Evolutionary conservation across 192 early-diverging fungal genomes (phyloP).

Genomic region (Coemansia aciculifera): DNA sequence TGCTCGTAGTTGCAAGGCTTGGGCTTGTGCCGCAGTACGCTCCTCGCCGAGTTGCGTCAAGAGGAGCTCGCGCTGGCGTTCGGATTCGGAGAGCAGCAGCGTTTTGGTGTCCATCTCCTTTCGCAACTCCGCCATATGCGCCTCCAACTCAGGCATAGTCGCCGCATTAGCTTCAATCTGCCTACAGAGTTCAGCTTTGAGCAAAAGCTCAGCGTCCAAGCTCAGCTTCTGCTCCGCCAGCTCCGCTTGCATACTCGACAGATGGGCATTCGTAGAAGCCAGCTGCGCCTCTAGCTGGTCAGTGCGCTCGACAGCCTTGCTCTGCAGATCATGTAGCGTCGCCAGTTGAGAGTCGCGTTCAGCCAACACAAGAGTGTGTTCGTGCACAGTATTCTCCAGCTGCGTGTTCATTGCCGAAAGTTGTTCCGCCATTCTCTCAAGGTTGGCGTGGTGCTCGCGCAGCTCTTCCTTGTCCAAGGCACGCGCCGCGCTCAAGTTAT

Average conservation of each 20-base stretch:
- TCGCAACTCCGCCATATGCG: conserved; percentile 9
- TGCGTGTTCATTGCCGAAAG: background rate
- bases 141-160: conserved; percentile 3
- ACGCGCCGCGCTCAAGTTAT: background rate
- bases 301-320: background rate
- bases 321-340: background rate
- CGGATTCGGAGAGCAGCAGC: background rate
- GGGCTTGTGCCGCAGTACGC: background rate
- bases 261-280: background rate
- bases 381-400: background rate
- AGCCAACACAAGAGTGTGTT: background rate
- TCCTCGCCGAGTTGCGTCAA: conserved; percentile 12
- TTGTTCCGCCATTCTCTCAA: background rate
- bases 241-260: background rate
- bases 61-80: background rate
- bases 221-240: background rate
- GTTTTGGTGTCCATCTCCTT: background rate
- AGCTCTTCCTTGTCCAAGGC: background rate
- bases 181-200: conserved; percentile 11
- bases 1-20: background rate
- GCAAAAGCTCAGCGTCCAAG: background rate
- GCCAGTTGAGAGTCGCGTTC: background rate
- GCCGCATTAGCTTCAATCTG: conserved; percentile 16
- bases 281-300: conserved; percentile 15
- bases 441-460: background rate